A percentile compares a stretch with the other conserved stretches of the same genome.
These are phyloP conservation scores for Thyridium curvatum DNA, from an alignment of 2,329 filamentous ascomycete genomes.

Conservation along the genomic window DNA sequence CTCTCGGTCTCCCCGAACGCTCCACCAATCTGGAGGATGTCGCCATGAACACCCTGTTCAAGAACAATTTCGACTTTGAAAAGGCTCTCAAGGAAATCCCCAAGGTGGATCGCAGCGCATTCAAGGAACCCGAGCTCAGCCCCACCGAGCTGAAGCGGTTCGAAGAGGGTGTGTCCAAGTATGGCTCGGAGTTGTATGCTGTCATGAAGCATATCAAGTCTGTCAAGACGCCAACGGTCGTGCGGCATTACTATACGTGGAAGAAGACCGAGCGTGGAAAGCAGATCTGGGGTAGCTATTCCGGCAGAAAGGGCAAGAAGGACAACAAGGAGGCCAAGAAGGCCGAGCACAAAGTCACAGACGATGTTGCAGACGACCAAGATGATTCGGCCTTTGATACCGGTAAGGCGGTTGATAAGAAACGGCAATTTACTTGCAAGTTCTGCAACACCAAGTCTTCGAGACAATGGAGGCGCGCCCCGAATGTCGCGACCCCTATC, in stretches of 20 bases:
- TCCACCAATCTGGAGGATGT: constrained; percentile 87
- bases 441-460: constrained; percentile 79
- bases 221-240: constrained; percentile 46
- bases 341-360: constrained; percentile 71
- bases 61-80: constrained; percentile 64
- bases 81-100: constrained; percentile 65
- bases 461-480: constrained; percentile 86
- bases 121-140: constrained; percentile 79
- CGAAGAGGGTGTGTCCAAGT: constrained; percentile 84
- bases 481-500: constrained; percentile 66
- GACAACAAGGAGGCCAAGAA: constrained; percentile 75
- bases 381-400: constrained; percentile 96
- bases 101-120: constrained; percentile 60
- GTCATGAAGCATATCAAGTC: constrained; percentile 77
- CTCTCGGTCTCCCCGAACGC: constrained; percentile 64
- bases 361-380: constrained; percentile 85
- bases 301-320: constrained; percentile 84
- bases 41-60: constrained; percentile 67
- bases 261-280: constrained; percentile 86
- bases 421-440: constrained; percentile 85
- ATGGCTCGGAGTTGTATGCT: constrained; percentile 79
- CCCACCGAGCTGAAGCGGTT: constrained; percentile 81
- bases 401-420: constrained; percentile 72
- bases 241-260: constrained; percentile 96
- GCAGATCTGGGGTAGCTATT: constrained; percentile 85